Percentiles rank a stretch among this genome's conserved stretches.
These are phyloP conservation scores for Oryza punctata DNA, from an alignment of 176 grass and related monocot genomes.

Conservation along the genomic window DNA sequence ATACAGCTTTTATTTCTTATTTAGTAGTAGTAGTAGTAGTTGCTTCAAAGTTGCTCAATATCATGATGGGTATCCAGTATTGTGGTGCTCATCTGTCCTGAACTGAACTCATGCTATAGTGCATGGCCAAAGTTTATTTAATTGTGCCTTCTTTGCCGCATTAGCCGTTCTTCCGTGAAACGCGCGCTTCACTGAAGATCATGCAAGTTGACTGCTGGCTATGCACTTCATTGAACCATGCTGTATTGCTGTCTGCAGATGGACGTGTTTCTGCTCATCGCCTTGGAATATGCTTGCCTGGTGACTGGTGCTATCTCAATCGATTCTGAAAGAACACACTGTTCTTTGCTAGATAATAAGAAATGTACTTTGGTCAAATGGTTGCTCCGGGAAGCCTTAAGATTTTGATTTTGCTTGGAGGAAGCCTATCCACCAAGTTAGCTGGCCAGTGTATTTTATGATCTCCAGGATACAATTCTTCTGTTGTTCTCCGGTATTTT, in stretches of 20 bases:
- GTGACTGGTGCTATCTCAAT: conserved; percentile 19
- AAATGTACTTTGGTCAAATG: conserved; percentile 32
- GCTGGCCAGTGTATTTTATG: not conserved
- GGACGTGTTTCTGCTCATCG: conserved; percentile 25
- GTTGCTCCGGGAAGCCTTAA: conserved; percentile 31
- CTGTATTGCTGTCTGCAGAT: not conserved
- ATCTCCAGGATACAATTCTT: not conserved
- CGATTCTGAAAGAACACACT: conserved; percentile 23
- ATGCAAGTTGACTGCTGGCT: conserved; percentile 32
- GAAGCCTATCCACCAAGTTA: not conserved
- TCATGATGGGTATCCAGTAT: not conserved
- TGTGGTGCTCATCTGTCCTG: not conserved
- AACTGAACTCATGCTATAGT: conserved; percentile 5
- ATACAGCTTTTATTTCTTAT: not conserved
- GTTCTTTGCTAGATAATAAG: conserved; percentile 28
- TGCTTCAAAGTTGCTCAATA: not conserved
- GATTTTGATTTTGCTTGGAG: conserved; percentile 27
- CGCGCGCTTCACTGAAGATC: conserved; percentile 42
- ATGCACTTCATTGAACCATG: not conserved
- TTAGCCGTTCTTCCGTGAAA: conserved; percentile 31
- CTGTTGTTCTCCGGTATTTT: not conserved
- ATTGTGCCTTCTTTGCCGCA: not conserved
- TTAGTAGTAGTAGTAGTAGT: not conserved
- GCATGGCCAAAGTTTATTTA: not conserved
- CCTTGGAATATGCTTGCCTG: conserved; percentile 26